Evolutionary conservation across 1,139 yeast species (phyloP).

Genomic region (Diutina sp.): DNA sequence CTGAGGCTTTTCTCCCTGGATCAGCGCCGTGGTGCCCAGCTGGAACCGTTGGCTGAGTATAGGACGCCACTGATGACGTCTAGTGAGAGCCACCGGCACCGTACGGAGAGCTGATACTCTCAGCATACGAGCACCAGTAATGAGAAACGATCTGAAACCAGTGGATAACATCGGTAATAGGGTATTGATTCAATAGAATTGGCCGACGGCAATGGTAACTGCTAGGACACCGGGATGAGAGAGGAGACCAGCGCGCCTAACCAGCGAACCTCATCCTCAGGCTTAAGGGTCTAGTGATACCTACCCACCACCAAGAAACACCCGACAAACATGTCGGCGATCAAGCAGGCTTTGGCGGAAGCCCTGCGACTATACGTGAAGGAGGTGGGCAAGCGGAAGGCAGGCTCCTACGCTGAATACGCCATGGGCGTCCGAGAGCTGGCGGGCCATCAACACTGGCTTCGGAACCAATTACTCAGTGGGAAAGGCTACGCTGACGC

Average conservation of each 20-base stretch:
- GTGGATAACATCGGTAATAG: background rate
- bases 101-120: background rate
- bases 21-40: background rate
- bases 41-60: background rate
- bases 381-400: background rate
- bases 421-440: background rate
- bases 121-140: background rate
- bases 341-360: background rate
- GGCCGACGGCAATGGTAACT: background rate
- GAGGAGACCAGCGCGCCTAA: background rate
- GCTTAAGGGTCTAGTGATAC: no score
- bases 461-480: background rate
- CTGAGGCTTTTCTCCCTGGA: slow-evolving; percentile 54
- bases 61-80: background rate
- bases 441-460: background rate
- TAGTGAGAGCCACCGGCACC: background rate
- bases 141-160: background rate
- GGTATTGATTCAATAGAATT: background rate
- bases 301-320: background rate
- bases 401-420: background rate
- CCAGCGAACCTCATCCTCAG: background rate
- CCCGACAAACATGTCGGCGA: background rate
- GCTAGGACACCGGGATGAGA: background rate
- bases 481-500: background rate
- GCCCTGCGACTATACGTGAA: background rate